phyloP scores from a whole-genome alignment of 768 basidiomycete species.

The Auricularia heimuer region DNA sequence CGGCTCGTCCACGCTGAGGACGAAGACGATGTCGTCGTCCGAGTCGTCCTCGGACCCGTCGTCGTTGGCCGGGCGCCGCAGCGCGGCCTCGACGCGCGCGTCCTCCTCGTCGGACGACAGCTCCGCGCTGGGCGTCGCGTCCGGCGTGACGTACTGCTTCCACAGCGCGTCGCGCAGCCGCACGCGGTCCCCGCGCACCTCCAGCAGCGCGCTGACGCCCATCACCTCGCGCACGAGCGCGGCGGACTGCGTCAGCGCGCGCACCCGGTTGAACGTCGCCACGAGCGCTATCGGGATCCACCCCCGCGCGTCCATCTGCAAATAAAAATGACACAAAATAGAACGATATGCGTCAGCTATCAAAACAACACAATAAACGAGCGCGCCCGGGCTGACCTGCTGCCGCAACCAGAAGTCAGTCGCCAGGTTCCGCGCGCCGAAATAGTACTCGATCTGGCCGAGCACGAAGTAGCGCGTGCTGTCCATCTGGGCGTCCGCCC shows the following conservation, averaged over 20 bases:
- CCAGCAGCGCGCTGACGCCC: slow-evolving; percentile 51
- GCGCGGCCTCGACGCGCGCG: not conserved
- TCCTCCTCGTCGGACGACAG: not conserved
- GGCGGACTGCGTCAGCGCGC: slow-evolving; percentile 44
- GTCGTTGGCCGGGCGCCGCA: no score
- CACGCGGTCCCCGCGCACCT: slow-evolving; percentile 60
- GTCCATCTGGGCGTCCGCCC: slow-evolving; percentile 20
- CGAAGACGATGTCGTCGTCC: slow-evolving; percentile 1
- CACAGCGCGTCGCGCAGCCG: slow-evolving; percentile 53
- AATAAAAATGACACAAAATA: no score
- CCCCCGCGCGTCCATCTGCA: slow-evolving; percentile 80
- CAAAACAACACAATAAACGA: not conserved
- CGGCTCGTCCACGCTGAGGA: not conserved
- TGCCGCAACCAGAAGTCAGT: slow-evolving; percentile 75
- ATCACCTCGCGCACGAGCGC: slow-evolving; percentile 63
- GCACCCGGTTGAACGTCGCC: slow-evolving; percentile 81
- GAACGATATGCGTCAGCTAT: not conserved
- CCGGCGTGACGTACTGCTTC: slow-evolving; percentile 53
- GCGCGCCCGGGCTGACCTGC: slow-evolving; percentile 39
- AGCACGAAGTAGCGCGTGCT: slow-evolving; percentile 58
- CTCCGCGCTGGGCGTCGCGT: slow-evolving; percentile 42
- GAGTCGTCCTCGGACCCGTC: not conserved
- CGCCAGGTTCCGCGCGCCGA: slow-evolving; percentile 84
- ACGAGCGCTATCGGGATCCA: slow-evolving; percentile 79
- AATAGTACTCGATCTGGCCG: slow-evolving; percentile 84